Conservation (phyloP, 129 eudicot genomes). For the Arctium minus region DNA sequence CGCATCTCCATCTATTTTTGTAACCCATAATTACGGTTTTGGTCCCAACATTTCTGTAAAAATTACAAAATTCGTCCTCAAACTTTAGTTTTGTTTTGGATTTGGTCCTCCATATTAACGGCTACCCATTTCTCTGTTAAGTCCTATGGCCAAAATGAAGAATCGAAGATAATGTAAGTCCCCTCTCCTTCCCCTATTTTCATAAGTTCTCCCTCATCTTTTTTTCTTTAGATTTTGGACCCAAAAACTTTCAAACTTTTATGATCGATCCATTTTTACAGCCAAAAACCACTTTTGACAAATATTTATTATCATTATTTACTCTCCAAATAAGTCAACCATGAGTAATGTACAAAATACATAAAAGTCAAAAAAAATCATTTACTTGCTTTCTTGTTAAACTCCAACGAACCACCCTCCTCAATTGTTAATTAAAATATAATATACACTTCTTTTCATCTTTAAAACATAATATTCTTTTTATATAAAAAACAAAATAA, state of each 20-base stretch:
- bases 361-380: neutral
- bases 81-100: neutral
- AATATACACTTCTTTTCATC: neutral
- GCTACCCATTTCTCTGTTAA: neutral
- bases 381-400: neutral
- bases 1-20: constrained; percentile 31
- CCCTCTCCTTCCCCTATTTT: neutral
- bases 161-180: too few relatives aligned
- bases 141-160: neutral
- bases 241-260: neutral
- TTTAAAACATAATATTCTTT: neutral
- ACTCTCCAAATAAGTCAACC: neutral
- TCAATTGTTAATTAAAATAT: neutral
- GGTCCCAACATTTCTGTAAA: neutral
- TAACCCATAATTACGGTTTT: neutral
- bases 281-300: neutral
- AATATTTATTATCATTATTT: neutral
- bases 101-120: neutral
- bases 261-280: neutral
- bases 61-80: neutral
- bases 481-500: neutral
- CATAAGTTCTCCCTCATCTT: neutral
- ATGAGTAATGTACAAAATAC: neutral
- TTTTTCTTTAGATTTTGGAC: neutral
- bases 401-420: neutral